These are phyloP conservation scores for Suhomyces wounanorum DNA, from an alignment of 1,139 yeast genomes.

Conservation along the genomic window DNA sequence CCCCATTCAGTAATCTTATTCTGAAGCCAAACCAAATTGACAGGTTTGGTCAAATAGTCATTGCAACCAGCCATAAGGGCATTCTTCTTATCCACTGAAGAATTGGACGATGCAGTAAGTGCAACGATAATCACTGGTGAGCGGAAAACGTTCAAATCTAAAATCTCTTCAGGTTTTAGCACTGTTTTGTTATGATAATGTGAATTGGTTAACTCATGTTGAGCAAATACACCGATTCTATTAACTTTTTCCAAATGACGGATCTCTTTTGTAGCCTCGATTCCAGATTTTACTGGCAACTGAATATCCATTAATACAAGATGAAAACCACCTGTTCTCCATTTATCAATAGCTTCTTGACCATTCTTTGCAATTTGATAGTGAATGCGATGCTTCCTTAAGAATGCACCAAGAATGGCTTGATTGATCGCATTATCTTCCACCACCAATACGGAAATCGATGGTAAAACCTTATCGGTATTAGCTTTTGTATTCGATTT, in stretches of 20 bases:
- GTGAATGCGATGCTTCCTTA: conserved; percentile 81
- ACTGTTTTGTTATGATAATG: conserved; percentile 23
- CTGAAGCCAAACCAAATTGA: conserved; percentile 89
- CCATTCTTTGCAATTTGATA: conserved; percentile 90
- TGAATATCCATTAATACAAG: conserved; percentile 94
- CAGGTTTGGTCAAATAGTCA: conserved; percentile 96
- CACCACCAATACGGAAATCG: conserved; percentile 86
- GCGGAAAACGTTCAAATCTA: conserved; percentile 65
- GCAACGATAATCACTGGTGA: conserved; percentile 97
- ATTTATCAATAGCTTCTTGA: conserved; percentile 86
- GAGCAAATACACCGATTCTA: conserved; percentile 78
- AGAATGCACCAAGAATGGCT: conserved; percentile 88
- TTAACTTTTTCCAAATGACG: conserved; percentile 79
- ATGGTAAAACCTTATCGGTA: conserved; percentile 62
- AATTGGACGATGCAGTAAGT: conserved; percentile 80
- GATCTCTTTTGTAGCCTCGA: conserved; percentile 89
- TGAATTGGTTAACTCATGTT: conserved; percentile 35
- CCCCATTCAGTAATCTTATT: conserved; percentile 97
- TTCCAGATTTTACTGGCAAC: conserved; percentile 89
- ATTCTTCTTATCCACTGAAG: conserved; percentile 83
- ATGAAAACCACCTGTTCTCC: conserved; percentile 92
- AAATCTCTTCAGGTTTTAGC: conserved; percentile 44
- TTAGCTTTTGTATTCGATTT: conserved; percentile 24
- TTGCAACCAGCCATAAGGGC: conserved; percentile 97
- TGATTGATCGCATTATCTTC: conserved; percentile 96